Evolutionary conservation across 2,329 filamentous ascomycete species (phyloP).

Genomic region (Colletotrichum sp.): DNA sequence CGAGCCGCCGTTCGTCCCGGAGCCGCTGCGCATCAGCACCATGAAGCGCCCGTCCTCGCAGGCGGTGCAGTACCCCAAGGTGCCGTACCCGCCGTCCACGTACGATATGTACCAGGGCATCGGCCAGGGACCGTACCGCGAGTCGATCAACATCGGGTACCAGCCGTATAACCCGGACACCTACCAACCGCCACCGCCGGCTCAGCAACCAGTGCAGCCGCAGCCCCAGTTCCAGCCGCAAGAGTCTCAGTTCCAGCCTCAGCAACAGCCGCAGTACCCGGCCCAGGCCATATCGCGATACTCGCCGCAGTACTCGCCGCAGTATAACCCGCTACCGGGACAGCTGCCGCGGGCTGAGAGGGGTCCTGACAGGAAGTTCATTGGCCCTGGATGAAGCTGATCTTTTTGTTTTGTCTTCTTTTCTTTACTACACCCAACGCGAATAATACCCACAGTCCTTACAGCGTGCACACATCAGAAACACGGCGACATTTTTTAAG

Average conservation of each 20-base stretch:
- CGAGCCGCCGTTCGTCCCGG: background rate
- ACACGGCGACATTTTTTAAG: background rate
- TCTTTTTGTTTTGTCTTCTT: too few relatives aligned
- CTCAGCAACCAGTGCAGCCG: background rate
- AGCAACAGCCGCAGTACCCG: background rate
- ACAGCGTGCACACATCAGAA: background rate
- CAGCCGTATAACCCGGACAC: conserved; percentile 1
- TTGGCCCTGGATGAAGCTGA: background rate
- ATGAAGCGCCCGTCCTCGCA: background rate
- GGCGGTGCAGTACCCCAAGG: background rate
- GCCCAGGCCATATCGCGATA: background rate
- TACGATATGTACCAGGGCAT: conserved; percentile 10
- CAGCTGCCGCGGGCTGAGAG: conserved; percentile 13
- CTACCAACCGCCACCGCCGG: background rate
- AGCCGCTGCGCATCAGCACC: background rate
- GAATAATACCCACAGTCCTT: background rate
- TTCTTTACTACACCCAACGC: background rate
- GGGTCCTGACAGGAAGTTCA: conserved; percentile 13
- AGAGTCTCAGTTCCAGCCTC: background rate
- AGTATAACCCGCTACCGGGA: background rate
- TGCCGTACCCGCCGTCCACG: conserved; percentile 1
- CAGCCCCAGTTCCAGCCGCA: background rate
- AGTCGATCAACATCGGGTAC: conserved; percentile 14
- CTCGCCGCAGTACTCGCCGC: background rate
- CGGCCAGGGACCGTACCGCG: conserved; percentile 8